Base-by-base conservation (phyloP, 176 grass and related monocot genomes). In the Raddia guianensis region DNA sequence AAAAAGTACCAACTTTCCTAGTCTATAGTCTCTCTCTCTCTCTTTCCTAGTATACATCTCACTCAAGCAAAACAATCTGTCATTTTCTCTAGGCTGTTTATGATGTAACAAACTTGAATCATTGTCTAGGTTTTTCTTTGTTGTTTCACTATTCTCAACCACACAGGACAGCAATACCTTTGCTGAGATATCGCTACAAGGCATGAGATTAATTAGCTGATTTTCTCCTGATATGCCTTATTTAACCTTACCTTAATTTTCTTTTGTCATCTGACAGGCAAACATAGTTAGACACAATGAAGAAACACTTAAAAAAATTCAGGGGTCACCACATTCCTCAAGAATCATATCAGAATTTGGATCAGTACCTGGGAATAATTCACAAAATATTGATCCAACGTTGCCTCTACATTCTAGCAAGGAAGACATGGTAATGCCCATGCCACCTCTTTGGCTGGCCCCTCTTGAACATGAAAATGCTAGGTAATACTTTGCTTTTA, bases 251-350 rank as follows among this genome's bases (percentile, higher is more conserved):
- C 14, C 65, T 82, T 48, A 66, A 47, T 46, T 74, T 10, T 46
- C 27, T 14, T 0, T 34, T 64, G 61, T 82, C 35, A 65, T 54
- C n/a, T 66, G n/a, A 68, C 81, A 95, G 92, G 89, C 65, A 73
- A 95, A 92, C 43, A 95, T 95, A 80, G 87, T 91, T 76, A 82
- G 87, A 59, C 81, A 78, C 69, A 90, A 86, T 74, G 87, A 91
- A 70, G 81, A 91, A 61, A 80, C 72, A 55, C n/a, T 91, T 53
- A 89, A 76, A 68, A 87, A 85, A 79, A 61, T 85, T 68, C 76
- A 86, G 82, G 65, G 66, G 40, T 80, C 53, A 73, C 47, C 66
- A 12, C 71, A 80, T 83, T 77, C 87, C 65, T 80, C 53, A 37
- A 75, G 48, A 68, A 70, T 72, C 84, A 81, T 91, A 67, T 66